Evolutionary conservation across 2,329 filamentous ascomycete species (phyloP).

Genomic region (Colletotrichum sp.): DNA sequence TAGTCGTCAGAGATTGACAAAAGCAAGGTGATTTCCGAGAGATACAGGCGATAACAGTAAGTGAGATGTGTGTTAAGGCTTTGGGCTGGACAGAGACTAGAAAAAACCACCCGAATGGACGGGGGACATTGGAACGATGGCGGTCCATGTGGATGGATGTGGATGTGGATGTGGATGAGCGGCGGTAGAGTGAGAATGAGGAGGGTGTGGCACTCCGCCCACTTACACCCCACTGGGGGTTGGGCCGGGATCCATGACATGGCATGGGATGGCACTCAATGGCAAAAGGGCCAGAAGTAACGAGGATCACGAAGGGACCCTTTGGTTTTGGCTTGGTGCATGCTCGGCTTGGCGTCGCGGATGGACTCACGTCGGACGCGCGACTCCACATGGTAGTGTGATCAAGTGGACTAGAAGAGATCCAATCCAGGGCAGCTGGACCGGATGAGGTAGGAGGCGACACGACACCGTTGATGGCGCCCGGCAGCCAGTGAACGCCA

Average conservation of each 20-base stretch:
- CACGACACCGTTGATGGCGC: not conserved
- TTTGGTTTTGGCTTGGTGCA: not conserved
- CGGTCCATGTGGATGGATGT: not conserved
- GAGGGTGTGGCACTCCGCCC: slow-evolving; percentile 12
- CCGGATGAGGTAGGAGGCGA: not conserved
- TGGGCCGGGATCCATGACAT: slow-evolving; percentile 4
- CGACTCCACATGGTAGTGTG: not conserved
- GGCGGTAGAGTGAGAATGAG: not conserved
- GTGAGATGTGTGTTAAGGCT: not conserved
- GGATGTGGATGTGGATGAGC: not conserved
- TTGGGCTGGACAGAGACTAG: not conserved
- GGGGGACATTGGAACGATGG: not conserved
- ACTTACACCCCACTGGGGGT: slow-evolving; percentile 17
- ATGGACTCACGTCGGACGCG: not conserved
- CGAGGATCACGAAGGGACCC: not conserved
- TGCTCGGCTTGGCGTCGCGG: not conserved
- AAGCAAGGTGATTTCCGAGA: not conserved
- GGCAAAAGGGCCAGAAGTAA: not conserved
- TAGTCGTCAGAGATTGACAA: not conserved
- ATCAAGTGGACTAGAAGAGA: not conserved
- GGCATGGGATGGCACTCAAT: not conserved
- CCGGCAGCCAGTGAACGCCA: not conserved
- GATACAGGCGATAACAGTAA: not conserved
- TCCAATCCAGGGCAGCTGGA: not conserved
- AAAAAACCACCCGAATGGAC: not conserved